Base-by-base conservation (phyloP, 768 basidiomycete genomes). In the Daedaleopsis sinensis region DNA sequence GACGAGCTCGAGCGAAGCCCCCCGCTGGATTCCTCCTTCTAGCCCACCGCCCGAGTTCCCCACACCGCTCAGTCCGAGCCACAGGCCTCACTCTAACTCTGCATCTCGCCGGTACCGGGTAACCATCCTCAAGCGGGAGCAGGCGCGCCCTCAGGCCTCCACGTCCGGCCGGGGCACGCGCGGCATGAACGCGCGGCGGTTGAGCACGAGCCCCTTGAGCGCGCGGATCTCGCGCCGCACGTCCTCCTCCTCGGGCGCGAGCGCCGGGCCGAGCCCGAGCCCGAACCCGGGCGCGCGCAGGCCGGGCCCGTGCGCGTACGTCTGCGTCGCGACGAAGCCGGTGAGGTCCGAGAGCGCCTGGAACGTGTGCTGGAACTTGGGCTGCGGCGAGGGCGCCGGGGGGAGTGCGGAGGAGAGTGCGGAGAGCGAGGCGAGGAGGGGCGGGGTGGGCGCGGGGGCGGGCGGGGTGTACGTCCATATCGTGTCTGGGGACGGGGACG, bases 121-220 rank as follows among this genome's bases (percentile, higher is more conserved):
- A n/a, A n/a, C n/a, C 27, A 32, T 32, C 27, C 4, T 42, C 39
- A 42, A 49, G 47, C 47, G 19, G 47, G 47, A 9, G 47, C 16
- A 24, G 47, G 19, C 11, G 23, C 16, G 15, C 6, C 57, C n/a
- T n/a, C 16, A 21, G 19, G 18, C 42, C 47, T 5, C 55, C 51
- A 19, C 37, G 23, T 44, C 32, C 39, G 57, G 44, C 32, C 21
- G 47, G 24, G 62, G 57, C 8, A 59, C 27, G 46, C 55, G 67
- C 12, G 71, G 66, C 70, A 76, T 57, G 67, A 76, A 76, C 23
- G 74, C 64, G 24, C 72, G 70, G 50, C 91, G 78, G 70, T 90
- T 93, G 47, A 93, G 76, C 50, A 90, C 89, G 21, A 93, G 80
- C 10, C 91, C 90, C 68, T 93, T 93, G 67, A 93, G 73, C 13